These are phyloP conservation scores for Trichoderma sp. DNA, from an alignment of 2,329 filamentous ascomycete genomes.

Conservation along the genomic window DNA sequence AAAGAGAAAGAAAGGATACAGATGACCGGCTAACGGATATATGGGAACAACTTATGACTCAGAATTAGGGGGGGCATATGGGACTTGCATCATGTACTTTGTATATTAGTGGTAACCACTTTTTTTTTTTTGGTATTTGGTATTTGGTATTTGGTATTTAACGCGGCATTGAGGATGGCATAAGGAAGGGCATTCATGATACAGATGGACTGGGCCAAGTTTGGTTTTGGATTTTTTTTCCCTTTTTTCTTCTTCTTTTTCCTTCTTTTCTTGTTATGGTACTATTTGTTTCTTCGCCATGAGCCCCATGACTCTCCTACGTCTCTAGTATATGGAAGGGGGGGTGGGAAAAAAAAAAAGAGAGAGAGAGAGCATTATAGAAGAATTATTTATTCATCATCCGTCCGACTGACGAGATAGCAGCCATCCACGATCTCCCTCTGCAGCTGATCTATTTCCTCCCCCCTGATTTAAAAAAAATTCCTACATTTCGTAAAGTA, in stretches of 20 bases:
- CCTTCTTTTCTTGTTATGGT: background rate
- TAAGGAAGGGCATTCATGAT: constrained; percentile 1
- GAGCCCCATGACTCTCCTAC: background rate
- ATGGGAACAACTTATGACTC: background rate
- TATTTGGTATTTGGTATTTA: background rate
- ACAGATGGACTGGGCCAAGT: background rate
- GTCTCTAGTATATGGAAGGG: background rate
- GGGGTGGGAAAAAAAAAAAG: too few species aligned
- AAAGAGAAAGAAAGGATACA: background rate
- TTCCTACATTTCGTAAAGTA: constrained; percentile 3
- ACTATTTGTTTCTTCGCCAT: background rate
- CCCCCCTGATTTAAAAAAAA: background rate
- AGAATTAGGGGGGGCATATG: background rate
- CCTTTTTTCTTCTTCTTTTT: background rate
- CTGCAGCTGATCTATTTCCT: background rate
- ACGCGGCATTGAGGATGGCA: background rate
- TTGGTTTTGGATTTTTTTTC: background rate
- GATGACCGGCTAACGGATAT: background rate
- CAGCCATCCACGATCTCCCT: background rate
- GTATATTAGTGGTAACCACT: background rate
- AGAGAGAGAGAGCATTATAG: background rate
- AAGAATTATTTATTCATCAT: constrained; percentile 12
- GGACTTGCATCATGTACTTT: background rate
- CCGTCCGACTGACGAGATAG: background rate
- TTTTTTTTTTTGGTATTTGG: background rate